These are phyloP conservation scores for Blastomyces silverae DNA, from an alignment of 2,329 filamentous ascomycete genomes.

Conservation along the genomic window DNA sequence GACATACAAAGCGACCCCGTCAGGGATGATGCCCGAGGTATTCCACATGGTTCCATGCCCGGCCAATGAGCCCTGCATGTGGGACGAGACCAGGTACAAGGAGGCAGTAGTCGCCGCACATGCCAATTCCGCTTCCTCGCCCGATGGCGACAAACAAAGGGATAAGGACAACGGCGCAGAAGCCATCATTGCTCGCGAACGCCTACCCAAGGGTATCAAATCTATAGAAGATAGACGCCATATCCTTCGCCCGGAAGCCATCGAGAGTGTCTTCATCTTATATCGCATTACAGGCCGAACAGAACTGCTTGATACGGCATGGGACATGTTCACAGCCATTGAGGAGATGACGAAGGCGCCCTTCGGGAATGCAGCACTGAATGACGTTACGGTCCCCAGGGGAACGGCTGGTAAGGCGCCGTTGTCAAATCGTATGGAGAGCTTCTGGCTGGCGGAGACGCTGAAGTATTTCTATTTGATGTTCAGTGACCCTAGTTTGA, in stretches of 20 bases:
- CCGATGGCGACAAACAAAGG: not conserved
- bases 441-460: slow-evolving; percentile 86
- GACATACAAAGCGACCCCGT: slow-evolving; percentile 45
- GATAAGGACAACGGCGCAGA: slow-evolving; percentile 4
- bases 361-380: slow-evolving; percentile 55
- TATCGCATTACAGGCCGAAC: slow-evolving; percentile 80
- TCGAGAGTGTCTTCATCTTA: slow-evolving; percentile 83
- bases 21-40: slow-evolving; percentile 51
- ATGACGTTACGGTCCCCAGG: slow-evolving; percentile 19
- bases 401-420: not conserved
- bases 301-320: slow-evolving; percentile 72
- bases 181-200: slow-evolving; percentile 12
- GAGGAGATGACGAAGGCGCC: slow-evolving; percentile 59
- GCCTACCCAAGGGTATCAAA: slow-evolving; percentile 16
- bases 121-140: not conserved
- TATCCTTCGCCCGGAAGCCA: slow-evolving; percentile 59
- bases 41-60: slow-evolving; percentile 41
- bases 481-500: slow-evolving; percentile 59
- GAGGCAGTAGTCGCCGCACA: slow-evolving; percentile 7
- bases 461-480: slow-evolving; percentile 87
- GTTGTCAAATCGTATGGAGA: slow-evolving; percentile 63
- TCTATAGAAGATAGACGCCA: slow-evolving; percentile 16
- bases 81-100: slow-evolving; percentile 15
- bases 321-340: slow-evolving; percentile 77
- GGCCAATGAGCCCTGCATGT: slow-evolving; percentile 16